Percentiles rank a stretch among this genome's conserved stretches.
Evolutionary conservation across 768 basidiomycete species (phyloP).

Genomic region (Macrolepiota dolichaula): DNA sequence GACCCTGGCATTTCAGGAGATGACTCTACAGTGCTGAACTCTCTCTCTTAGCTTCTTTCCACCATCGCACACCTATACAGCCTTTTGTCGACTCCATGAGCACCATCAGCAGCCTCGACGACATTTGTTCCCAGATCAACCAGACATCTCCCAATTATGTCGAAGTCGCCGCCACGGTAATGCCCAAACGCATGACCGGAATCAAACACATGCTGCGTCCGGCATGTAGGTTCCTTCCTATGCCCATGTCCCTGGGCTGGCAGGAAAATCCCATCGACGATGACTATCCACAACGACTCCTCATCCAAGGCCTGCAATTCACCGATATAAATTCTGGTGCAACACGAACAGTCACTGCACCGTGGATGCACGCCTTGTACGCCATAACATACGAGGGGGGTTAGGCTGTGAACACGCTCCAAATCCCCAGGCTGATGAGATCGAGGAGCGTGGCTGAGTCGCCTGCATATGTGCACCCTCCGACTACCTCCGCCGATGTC

Average conservation of each 20-base stretch:
- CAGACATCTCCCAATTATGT: background rate
- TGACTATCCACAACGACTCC: background rate
- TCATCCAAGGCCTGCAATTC: background rate
- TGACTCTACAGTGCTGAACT: no score
- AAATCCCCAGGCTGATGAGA: no score
- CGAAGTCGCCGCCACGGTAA: slow-evolving; percentile 8
- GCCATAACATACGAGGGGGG: background rate
- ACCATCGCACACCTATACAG: background rate
- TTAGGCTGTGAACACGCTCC: no score
- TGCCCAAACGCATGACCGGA: background rate
- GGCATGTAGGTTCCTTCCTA: background rate
- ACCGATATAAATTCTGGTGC: background rate
- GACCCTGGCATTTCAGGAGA: no score
- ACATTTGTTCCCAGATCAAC: background rate
- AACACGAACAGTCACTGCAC: background rate
- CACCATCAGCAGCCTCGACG: background rate
- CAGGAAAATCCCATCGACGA: background rate
- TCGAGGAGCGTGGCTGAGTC: no score
- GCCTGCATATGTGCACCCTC: no score
- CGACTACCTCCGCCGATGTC: no score
- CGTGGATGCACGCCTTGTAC: slow-evolving; percentile 1
- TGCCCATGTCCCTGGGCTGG: slow-evolving; percentile 7
- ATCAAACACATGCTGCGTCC: slow-evolving; percentile 6
- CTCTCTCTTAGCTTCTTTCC: no score
- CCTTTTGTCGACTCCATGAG: background rate